phyloP scores from a whole-genome alignment of 805 yeast species.

The Kodamaea lidongshanica region DNA sequence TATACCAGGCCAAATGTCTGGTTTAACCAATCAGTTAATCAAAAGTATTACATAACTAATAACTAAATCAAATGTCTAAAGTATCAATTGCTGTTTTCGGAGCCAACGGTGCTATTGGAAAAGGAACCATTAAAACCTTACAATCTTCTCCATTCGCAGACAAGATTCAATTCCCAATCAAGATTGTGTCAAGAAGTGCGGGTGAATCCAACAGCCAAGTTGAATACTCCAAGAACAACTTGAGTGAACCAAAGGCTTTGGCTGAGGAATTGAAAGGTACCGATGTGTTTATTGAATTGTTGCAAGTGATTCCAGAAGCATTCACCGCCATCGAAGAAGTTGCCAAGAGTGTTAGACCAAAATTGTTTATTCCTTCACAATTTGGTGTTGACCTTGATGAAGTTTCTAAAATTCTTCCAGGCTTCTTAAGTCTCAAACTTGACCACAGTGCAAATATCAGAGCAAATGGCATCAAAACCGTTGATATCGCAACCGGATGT shows the following conservation, averaged over 20 bases:
- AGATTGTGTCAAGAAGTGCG: constrained; percentile 43
- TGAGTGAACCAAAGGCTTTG: constrained; percentile 18
- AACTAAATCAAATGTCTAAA: constrained; percentile 14
- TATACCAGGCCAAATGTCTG: no score
- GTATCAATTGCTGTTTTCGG: constrained; percentile 48
- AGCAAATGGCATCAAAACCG: constrained; percentile 40
- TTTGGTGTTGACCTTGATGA: constrained; percentile 45
- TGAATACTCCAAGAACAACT: constrained; percentile 33
- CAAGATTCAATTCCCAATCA: constrained; percentile 43
- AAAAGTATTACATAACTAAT: no score
- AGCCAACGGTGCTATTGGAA: constrained; percentile 46
- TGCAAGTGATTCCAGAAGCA: constrained; percentile 13
- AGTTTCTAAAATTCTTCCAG: constrained; percentile 25
- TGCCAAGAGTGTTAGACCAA: constrained; percentile 38
- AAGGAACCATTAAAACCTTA: constrained; percentile 42
- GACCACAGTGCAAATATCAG: constrained; percentile 36
- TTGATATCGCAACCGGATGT: constrained; percentile 36
- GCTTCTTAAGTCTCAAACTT: constrained; percentile 27
- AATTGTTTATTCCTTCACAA: constrained; percentile 54
- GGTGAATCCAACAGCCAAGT: constrained; percentile 27
- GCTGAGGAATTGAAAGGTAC: constrained; percentile 38
- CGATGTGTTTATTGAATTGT: constrained; percentile 47
- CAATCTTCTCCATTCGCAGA: constrained; percentile 35
- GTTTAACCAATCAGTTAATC: no score
- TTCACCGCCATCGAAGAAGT: constrained; percentile 33